Base-by-base conservation (phyloP, 192 early-diverging fungal genomes). In the Rhizoclosmatium sp. region DNA sequence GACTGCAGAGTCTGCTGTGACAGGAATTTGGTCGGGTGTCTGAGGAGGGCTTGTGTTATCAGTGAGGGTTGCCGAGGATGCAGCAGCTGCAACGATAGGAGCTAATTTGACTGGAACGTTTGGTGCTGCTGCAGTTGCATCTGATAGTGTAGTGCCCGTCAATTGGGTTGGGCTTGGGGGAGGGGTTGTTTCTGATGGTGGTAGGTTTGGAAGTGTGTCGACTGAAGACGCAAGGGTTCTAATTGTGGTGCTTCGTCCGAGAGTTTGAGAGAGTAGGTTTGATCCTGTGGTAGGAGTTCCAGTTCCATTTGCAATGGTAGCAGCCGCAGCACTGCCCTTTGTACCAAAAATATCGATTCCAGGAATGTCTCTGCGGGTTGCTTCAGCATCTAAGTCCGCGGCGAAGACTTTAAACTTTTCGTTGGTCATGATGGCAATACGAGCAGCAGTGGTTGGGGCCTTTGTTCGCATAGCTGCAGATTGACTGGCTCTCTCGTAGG, bases 371-470 rank as follows among this genome's bases (percentile, higher is more conserved):
- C 79, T n/a, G 42, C 79, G 79, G 5, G 56, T n/a, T 9, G 79
- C 79, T 49, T 80, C 79, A 12, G 56, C 54, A 65, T 80, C 72
- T 4, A 80, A 56, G 46, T 80, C 79, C 23, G 71, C 72, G 39
- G 79, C 72, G 64, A 80, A 71, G 51, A 80, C 47, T 56, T 65
- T 54, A 49, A 80, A 80, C 51, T 80, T 73, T 31, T 80, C 79
- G 73, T 80, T 80, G 4, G 79, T 66, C 79, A 80, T 80, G 61
- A 75, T 66, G 14, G 79, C 71, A n/a, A 80, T 65, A 0, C 79
- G 51, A 47, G 79, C 71, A 16, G 72, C 61, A 14, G 79, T 74
- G 64, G 79, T 65, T 2, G 67, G 59, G 4, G 75, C n/a, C n/a
- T 65, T 68, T 58, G 76, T n/a, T 5, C 65, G 65, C 41, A 65